Evolutionary conservation across 441 rosid genomes (phyloP).

Genomic region (Erodium texanum): DNA sequence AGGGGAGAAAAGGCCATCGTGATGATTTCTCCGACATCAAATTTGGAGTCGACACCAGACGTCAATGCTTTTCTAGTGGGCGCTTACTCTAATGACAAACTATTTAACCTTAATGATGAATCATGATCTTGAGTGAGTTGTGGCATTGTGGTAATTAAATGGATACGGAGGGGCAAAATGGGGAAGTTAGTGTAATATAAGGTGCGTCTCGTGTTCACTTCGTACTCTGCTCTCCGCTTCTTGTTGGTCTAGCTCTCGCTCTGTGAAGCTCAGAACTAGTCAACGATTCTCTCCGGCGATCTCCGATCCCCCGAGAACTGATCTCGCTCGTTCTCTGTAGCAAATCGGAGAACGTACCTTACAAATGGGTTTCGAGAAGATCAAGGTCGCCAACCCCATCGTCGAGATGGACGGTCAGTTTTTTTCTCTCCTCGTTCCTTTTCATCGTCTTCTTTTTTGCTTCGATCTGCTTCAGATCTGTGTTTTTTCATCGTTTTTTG

Average conservation of each 20-base stretch:
- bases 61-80: no score
- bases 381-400: constrained; percentile 73
- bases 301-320: no score
- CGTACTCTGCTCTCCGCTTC: background rate
- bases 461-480: background rate
- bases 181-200: background rate
- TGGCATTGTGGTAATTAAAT: background rate
- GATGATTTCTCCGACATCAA: no score
- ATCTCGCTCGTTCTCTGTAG: background rate
- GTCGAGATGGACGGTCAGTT: constrained; percentile 88
- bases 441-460: background rate
- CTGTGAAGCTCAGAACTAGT: background rate
- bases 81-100: no score
- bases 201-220: background rate
- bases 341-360: background rate
- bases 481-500: background rate
- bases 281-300: background rate
- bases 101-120: no score
- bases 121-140: background rate
- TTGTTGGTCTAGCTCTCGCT: background rate
- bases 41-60: no score
- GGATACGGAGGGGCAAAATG: background rate
- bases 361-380: constrained; percentile 58
- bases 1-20: no score
- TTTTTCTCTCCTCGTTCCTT: background rate